Percentiles rank a stretch among this genome's conserved stretches.
phyloP scores from a whole-genome alignment of 257 asterid species.

The Nicotiana obtusifolia region DNA sequence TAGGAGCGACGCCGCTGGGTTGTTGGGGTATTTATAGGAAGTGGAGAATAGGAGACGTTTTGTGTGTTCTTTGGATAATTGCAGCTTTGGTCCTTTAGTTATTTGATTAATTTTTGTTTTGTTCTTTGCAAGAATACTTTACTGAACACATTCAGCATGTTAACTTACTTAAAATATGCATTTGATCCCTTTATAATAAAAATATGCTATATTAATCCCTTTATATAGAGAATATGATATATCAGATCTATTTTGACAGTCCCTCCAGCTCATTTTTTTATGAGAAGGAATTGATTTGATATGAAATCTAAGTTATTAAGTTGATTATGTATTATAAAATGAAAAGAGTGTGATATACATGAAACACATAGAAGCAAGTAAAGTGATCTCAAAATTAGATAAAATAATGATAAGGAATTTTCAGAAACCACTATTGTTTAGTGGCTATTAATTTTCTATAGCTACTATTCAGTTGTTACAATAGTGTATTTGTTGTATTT shows the following conservation, averaged over 20 bases:
- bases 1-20: not conserved
- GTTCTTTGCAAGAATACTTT: not conserved
- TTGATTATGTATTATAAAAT: too few species aligned
- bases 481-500: too few species aligned
- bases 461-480: too few species aligned
- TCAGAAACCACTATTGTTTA: too few species aligned
- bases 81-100: not conserved
- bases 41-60: constrained; percentile 47
- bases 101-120: not conserved
- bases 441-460: too few species aligned
- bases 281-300: not conserved
- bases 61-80: not conserved
- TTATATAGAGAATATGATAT: too few species aligned
- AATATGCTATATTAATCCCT: too few species aligned
- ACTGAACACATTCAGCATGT: not conserved
- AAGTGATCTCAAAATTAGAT: too few species aligned
- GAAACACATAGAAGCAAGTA: not conserved
- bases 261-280: not conserved
- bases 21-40: constrained; percentile 47
- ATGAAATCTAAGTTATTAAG: not conserved
- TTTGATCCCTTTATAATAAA: too few species aligned
- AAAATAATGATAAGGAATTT: too few species aligned
- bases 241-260: not conserved
- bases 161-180: not conserved
- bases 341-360: not conserved